These are phyloP conservation scores for Knufia petricola DNA, from an alignment of 2,329 filamentous ascomycete species.

Conservation along the genomic window DNA sequence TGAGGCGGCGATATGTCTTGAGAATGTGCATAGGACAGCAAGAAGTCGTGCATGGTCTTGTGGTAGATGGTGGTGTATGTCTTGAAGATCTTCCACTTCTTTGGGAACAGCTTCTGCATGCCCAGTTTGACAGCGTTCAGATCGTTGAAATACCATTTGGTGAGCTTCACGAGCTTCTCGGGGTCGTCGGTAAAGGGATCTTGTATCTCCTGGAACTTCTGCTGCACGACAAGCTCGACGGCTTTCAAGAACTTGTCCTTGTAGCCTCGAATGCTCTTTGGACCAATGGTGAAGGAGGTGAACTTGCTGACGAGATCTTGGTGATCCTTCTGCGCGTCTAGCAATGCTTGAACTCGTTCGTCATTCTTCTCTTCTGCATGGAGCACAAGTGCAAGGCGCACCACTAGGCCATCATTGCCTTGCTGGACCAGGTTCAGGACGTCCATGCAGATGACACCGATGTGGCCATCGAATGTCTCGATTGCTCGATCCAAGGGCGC, in stretches of 20 bases:
- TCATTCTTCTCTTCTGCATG: slow-evolving; percentile 96
- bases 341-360: slow-evolving; percentile 76
- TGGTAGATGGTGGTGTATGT: slow-evolving; percentile 90
- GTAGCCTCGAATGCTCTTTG: slow-evolving; percentile 86
- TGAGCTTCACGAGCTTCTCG: slow-evolving; percentile 69
- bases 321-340: slow-evolving; percentile 91
- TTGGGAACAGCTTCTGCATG: slow-evolving; percentile 84
- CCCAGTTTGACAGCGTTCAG: slow-evolving; percentile 88
- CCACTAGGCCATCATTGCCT: slow-evolving; percentile 81
- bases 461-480: slow-evolving; percentile 91
- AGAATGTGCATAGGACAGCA: slow-evolving; percentile 74
- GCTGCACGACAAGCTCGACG: slow-evolving; percentile 62
- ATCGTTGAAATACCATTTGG: slow-evolving; percentile 98
- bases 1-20: slow-evolving; percentile 75
- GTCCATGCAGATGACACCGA: slow-evolving; percentile 79
- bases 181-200: slow-evolving; percentile 77
- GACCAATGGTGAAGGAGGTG: slow-evolving; percentile 88
- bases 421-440: slow-evolving; percentile 77
- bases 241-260: slow-evolving; percentile 88
- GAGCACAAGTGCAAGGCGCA: slow-evolving; percentile 82
- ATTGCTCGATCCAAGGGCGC: slow-evolving; percentile 74
- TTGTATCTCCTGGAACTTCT: slow-evolving; percentile 62
- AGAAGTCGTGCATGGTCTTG: slow-evolving; percentile 86
- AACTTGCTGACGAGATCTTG: slow-evolving; percentile 88
- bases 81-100: slow-evolving; percentile 90